Percentiles rank a stretch among this genome's conserved stretches.
Conservation (phyloP, 2,329 filamentous ascomycete genomes). For the Fusarium brevicatenulatum region DNA sequence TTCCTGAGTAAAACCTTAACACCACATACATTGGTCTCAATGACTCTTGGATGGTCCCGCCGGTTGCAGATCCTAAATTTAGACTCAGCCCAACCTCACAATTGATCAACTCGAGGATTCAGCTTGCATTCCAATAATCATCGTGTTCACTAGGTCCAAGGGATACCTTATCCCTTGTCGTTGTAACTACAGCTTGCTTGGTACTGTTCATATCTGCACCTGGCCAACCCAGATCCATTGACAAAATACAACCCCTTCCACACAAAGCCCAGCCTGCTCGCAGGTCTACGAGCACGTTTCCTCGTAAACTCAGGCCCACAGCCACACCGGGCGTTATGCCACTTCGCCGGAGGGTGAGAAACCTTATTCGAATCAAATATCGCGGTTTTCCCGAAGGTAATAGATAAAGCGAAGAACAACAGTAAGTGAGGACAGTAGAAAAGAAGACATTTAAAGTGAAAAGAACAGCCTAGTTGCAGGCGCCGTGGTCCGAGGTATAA, state of each 20-base stretch:
- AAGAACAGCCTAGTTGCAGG: conserved; percentile 44
- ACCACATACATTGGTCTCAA: neutral
- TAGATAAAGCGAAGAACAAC: conserved; percentile 38
- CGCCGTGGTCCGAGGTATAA: conserved; percentile 43
- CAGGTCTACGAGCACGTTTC: conserved; percentile 17
- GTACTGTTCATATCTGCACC: conserved; percentile 33
- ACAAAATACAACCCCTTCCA: conserved; percentile 17
- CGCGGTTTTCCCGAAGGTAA: conserved; percentile 26
- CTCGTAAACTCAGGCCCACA: conserved; percentile 19
- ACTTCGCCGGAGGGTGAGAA: conserved; percentile 14
- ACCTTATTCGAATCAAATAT: conserved; percentile 17
- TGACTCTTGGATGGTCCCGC: neutral
- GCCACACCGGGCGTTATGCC: conserved; percentile 8
- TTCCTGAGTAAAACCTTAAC: conserved; percentile 26
- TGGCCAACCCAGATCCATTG: conserved; percentile 21
- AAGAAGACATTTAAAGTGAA: conserved; percentile 40
- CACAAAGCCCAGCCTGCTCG: conserved; percentile 15
- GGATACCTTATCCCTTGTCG: conserved; percentile 23
- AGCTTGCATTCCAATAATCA: conserved; percentile 41
- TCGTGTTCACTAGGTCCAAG: conserved; percentile 40
- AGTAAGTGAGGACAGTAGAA: conserved; percentile 44
- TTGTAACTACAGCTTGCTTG: conserved; percentile 34
- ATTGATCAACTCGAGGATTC: neutral
- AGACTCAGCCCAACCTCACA: neutral
- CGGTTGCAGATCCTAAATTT: conserved; percentile 16